Conservation (phyloP, 1,284 basidiomycete genomes). For the Polyporus tsugae region DNA sequence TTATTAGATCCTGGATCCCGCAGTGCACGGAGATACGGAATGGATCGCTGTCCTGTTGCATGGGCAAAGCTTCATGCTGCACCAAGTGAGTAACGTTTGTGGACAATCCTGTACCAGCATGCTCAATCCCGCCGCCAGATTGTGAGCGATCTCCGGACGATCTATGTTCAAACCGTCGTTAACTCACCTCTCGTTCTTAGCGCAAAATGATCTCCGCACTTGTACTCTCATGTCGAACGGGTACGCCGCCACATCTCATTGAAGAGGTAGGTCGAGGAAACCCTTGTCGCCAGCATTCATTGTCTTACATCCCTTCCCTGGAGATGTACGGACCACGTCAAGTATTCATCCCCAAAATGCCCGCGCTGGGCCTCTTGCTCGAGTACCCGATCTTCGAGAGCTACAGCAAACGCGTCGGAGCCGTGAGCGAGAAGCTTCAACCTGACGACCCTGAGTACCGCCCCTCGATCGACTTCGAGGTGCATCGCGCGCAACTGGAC, state of each 20-base stretch:
- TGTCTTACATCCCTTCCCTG: not conserved
- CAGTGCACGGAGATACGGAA: constrained; percentile 89
- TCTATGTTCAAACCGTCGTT: not conserved
- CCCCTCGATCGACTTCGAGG: constrained; percentile 75
- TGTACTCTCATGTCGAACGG: constrained; percentile 81
- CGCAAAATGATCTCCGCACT: constrained; percentile 97
- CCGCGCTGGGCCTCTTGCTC: constrained; percentile 93
- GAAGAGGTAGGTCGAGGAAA: constrained; percentile 59
- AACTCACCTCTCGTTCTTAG: constrained; percentile 50
- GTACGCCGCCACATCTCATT: constrained; percentile 77
- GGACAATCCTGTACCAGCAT: not conserved
- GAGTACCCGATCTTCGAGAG: constrained; percentile 90
- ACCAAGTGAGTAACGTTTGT: constrained; percentile 70
- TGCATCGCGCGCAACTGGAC: constrained; percentile 70
- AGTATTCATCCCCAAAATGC: constrained; percentile 95
- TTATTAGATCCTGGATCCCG: constrained; percentile 76
- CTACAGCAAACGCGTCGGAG: constrained; percentile 75
- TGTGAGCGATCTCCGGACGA: constrained; percentile 26
- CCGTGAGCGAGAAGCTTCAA: constrained; percentile 65
- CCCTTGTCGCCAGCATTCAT: not conserved
- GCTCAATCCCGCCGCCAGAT: constrained; percentile 34
- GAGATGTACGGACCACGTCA: constrained; percentile 73
- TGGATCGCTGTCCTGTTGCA: constrained; percentile 96
- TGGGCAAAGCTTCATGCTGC: constrained; percentile 99
- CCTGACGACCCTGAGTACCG: constrained; percentile 64